Conservation (phyloP, 2,329 filamentous ascomycete species). For the Aaosphaeria pasadenensis region DNA sequence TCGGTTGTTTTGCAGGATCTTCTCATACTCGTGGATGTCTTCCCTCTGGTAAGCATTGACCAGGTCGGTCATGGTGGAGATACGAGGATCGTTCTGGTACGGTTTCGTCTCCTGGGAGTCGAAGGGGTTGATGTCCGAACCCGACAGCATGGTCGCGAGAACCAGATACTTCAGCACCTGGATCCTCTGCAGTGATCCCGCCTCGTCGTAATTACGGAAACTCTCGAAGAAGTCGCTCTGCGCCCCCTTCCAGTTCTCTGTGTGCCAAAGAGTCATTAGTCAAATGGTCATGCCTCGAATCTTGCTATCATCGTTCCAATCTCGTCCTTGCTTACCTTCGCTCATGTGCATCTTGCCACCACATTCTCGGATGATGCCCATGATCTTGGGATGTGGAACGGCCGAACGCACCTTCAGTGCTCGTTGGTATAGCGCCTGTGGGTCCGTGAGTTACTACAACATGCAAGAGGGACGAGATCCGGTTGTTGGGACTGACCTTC, state of each 20-base stretch:
- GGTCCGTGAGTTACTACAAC: slow-evolving; percentile 13
- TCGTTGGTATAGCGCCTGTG: slow-evolving; percentile 75
- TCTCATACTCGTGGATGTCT: slow-evolving; percentile 88
- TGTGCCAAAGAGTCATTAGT: slow-evolving; percentile 16
- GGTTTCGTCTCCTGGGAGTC: slow-evolving; percentile 98
- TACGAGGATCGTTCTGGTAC: slow-evolving; percentile 92
- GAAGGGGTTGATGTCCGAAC: slow-evolving; percentile 97
- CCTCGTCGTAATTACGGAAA: slow-evolving; percentile 98
- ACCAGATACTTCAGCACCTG: slow-evolving; percentile 97
- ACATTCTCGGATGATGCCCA: slow-evolving; percentile 98
- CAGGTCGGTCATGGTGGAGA: slow-evolving; percentile 94
- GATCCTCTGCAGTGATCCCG: slow-evolving; percentile 90
- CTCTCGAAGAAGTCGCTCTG: slow-evolving; percentile 98
- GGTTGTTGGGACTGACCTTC: slow-evolving; percentile 53
- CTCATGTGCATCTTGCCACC: slow-evolving; percentile 99
- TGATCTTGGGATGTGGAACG: slow-evolving; percentile 96
- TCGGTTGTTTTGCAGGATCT: slow-evolving; percentile 79
- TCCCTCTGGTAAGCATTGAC: slow-evolving; percentile 96
- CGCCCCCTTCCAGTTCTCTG: slow-evolving; percentile 95
- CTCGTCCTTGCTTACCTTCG: slow-evolving; percentile 54
- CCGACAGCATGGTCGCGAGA: slow-evolving; percentile 96
- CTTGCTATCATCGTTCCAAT: slow-evolving; percentile 1
- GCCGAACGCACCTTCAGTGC: slow-evolving; percentile 93
- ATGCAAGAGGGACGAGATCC: slow-evolving; percentile 17
- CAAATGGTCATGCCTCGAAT: slow-evolving; percentile 2